Percentiles rank a stretch among this genome's conserved stretches.
Evolutionary conservation across 2,329 filamentous ascomycete genomes (phyloP).

Genomic region (Pestalotiopsis sp.): DNA sequence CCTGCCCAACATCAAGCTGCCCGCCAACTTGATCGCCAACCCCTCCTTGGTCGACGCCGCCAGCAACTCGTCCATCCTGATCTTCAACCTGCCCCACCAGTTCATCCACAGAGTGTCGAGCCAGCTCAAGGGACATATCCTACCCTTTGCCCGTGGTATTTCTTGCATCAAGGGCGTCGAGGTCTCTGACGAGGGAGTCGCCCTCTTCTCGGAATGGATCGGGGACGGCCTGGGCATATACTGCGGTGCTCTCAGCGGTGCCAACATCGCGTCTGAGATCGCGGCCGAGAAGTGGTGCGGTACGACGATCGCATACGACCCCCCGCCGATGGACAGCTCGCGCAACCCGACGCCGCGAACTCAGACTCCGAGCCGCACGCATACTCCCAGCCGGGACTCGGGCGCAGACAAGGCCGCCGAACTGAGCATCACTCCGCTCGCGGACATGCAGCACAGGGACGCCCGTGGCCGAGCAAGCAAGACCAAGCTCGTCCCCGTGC

Average conservation of each 20-base stretch:
- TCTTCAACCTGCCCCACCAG: slow-evolving; percentile 97
- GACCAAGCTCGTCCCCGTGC: slow-evolving; percentile 74
- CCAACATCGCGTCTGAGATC: slow-evolving; percentile 95
- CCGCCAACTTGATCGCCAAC: slow-evolving; percentile 82
- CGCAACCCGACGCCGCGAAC: slow-evolving; percentile 63
- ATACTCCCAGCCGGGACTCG: slow-evolving; percentile 49
- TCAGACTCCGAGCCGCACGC: slow-evolving; percentile 46
- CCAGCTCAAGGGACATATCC: slow-evolving; percentile 82
- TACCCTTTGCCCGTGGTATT: slow-evolving; percentile 90
- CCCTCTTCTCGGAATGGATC: slow-evolving; percentile 93
- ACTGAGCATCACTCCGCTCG: slow-evolving; percentile 53
- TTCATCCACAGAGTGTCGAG: slow-evolving; percentile 89
- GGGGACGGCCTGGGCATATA: slow-evolving; percentile 91
- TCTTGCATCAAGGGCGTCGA: slow-evolving; percentile 99
- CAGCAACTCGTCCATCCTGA: slow-evolving; percentile 80
- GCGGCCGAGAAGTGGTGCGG: slow-evolving; percentile 96
- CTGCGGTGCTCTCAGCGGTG: slow-evolving; percentile 91
- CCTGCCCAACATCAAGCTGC: slow-evolving; percentile 84
- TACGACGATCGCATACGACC: slow-evolving; percentile 95
- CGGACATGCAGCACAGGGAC: slow-evolving; percentile 68
- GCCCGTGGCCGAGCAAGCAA: slow-evolving; percentile 68
- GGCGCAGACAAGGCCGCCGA: slow-evolving; percentile 52
- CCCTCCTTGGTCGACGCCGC: slow-evolving; percentile 80
- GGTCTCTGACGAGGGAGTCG: slow-evolving; percentile 83
- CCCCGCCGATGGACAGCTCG: slow-evolving; percentile 80